These are phyloP conservation scores for Discostella stelligera DNA, from an alignment of 352 stramenopile species.

Conservation along the genomic window DNA sequence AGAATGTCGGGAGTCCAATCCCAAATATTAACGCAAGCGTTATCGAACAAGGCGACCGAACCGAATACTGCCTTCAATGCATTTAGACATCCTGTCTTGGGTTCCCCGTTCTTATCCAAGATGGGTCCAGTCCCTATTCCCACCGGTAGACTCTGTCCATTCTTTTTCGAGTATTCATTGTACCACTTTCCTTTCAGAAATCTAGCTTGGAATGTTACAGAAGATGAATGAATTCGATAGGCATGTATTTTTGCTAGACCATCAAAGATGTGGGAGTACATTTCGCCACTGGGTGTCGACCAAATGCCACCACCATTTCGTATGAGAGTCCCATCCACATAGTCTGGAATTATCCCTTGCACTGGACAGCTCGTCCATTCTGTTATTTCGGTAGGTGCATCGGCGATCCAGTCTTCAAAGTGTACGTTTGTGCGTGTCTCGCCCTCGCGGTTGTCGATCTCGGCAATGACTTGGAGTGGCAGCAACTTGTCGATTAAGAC, in stretches of 20 bases:
- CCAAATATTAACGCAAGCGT: conserved; percentile 49
- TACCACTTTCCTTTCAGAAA: conserved; percentile 40
- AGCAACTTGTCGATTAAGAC: not conserved
- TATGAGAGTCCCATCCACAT: conserved; percentile 38
- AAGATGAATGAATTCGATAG: conserved; percentile 18
- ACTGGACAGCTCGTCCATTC: conserved; percentile 11
- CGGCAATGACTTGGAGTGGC: not conserved
- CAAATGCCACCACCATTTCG: conserved; percentile 40
- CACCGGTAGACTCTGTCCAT: conserved; percentile 11
- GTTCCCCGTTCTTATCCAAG: conserved; percentile 12
- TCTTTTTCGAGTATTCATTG: not conserved
- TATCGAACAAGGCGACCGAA: conserved; percentile 33
- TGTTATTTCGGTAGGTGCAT: conserved; percentile 36
- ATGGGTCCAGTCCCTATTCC: conserved; percentile 30
- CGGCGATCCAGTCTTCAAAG: conserved; percentile 43
- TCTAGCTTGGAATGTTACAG: conserved; percentile 20
- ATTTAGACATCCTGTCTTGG: conserved; percentile 9
- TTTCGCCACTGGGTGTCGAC: conserved; percentile 6
- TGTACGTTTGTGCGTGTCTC: conserved; percentile 22
- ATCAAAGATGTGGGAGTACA: conserved; percentile 47
- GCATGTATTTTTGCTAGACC: conserved; percentile 42
- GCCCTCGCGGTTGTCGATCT: not conserved
- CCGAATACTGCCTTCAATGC: conserved; percentile 12
- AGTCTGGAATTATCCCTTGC: conserved; percentile 25
- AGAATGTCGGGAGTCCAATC: conserved; percentile 22